These are phyloP conservation scores for Pseudogymnoascus sp. DNA, from an alignment of 2,329 filamentous ascomycete genomes.

Conservation along the genomic window DNA sequence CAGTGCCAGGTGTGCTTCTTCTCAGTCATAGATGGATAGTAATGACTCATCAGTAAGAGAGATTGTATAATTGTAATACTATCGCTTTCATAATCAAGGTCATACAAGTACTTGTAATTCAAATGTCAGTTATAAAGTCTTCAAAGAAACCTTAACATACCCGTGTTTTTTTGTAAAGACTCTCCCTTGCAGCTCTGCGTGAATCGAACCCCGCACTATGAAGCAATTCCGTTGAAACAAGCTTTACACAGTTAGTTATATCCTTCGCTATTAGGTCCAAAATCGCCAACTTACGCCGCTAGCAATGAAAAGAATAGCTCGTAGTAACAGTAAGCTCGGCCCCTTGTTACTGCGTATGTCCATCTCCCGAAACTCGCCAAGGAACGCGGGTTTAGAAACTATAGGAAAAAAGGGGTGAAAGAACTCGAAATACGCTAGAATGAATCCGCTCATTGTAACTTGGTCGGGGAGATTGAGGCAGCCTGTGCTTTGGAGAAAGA, in stretches of 20 bases:
- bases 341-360: not conserved
- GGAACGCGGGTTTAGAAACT: slow-evolving; percentile 16
- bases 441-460: slow-evolving; percentile 16
- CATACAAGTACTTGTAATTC: slow-evolving; percentile 15
- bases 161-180: not conserved
- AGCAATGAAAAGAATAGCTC: slow-evolving; percentile 1
- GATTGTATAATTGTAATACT: slow-evolving; percentile 18
- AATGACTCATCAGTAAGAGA: slow-evolving; percentile 20
- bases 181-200: not conserved
- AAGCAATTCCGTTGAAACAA: slow-evolving; percentile 14
- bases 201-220: slow-evolving; percentile 15
- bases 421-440: slow-evolving; percentile 17
- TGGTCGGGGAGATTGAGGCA: slow-evolving; percentile 15
- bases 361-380: slow-evolving; percentile 12
- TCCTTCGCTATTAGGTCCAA: not conserved
- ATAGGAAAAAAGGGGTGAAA: slow-evolving; percentile 22
- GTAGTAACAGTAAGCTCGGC: slow-evolving; percentile 6
- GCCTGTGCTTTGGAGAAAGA: slow-evolving; percentile 18
- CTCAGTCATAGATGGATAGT: slow-evolving; percentile 20
- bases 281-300: not conserved
- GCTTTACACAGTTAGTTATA: not conserved
- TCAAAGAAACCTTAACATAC: not conserved
- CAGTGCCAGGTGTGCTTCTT: slow-evolving; percentile 23
- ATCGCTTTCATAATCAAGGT: slow-evolving; percentile 19
- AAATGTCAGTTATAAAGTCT: not conserved